Conservation (phyloP, 2,329 filamentous ascomycete genomes). For the Phaeosphaeria sp. region DNA sequence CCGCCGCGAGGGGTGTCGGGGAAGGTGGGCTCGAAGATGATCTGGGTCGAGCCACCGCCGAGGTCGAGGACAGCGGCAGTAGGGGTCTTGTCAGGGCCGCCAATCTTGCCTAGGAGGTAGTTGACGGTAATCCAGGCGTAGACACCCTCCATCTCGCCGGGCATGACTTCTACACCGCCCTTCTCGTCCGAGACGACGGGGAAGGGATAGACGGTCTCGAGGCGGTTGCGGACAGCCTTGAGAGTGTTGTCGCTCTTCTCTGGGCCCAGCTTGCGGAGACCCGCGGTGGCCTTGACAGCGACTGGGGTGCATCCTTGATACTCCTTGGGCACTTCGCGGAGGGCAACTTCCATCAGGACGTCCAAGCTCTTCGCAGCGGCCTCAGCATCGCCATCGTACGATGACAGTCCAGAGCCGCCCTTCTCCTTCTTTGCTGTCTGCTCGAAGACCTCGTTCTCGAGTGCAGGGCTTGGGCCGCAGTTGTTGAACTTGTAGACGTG, state of each 20-base stretch:
- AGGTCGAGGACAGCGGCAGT: conserved; percentile 97
- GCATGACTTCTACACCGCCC: conserved; percentile 94
- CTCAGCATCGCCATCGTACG: conserved; percentile 84
- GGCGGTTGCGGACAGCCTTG: conserved; percentile 78
- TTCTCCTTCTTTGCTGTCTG: conserved; percentile 86
- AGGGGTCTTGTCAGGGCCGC: conserved; percentile 84
- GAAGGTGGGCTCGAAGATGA: conserved; percentile 97
- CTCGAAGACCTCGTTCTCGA: conserved; percentile 91
- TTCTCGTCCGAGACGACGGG: conserved; percentile 86
- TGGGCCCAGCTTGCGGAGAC: conserved; percentile 82
- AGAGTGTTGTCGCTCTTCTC: conserved; percentile 86
- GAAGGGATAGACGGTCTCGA: conserved; percentile 93
- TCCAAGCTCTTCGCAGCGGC: conserved; percentile 91
- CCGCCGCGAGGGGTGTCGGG: conserved; percentile 74
- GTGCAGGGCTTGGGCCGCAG: conserved; percentile 91
- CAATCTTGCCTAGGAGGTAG: conserved; percentile 97
- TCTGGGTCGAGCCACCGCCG: conserved; percentile 95
- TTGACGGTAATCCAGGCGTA: conserved; percentile 99
- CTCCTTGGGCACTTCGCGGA: conserved; percentile 83
- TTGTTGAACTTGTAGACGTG: conserved; percentile 99
- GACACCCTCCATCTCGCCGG: conserved; percentile 94
- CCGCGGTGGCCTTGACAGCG: conserved; percentile 97
- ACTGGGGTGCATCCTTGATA: conserved; percentile 92
- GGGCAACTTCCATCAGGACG: conserved; percentile 82
- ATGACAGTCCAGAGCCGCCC: conserved; percentile 80